Percentiles rank a stretch among this genome's conserved stretches.
Evolutionary conservation across 352 stramenopile genomes (phyloP).

Genomic region (Phytophthora sp.): DNA sequence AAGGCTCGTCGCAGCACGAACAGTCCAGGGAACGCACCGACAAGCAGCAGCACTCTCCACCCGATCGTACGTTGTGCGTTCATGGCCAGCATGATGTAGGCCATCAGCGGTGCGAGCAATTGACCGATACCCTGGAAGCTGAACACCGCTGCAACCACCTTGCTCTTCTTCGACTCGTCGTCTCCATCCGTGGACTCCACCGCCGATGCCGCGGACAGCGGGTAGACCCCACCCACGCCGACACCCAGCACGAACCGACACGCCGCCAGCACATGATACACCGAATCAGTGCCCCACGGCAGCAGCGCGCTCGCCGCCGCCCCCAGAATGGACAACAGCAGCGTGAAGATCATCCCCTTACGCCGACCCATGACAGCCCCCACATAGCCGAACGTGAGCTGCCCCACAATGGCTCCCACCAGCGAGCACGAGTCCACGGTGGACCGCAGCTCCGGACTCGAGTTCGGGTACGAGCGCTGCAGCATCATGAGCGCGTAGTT

Average conservation of each 20-base stretch:
- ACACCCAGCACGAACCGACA: constrained; percentile 80
- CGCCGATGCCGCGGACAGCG: constrained; percentile 75
- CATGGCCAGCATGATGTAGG: constrained; percentile 62
- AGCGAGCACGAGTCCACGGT: constrained; percentile 76
- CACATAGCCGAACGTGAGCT: constrained; percentile 84
- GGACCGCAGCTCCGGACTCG: constrained; percentile 59
- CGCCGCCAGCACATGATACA: constrained; percentile 70
- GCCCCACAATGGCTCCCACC: constrained; percentile 77
- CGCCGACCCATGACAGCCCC: constrained; percentile 67
- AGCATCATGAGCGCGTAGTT: constrained; percentile 74
- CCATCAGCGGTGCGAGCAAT: constrained; percentile 60
- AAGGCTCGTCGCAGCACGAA: constrained; percentile 64
- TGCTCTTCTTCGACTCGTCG: constrained; percentile 63
- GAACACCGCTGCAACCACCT: constrained; percentile 67
- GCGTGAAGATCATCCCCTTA: constrained; percentile 80
- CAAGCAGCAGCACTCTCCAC: constrained; percentile 62
- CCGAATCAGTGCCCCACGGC: constrained; percentile 54
- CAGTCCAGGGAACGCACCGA: constrained; percentile 60
- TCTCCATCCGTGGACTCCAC: constrained; percentile 48
- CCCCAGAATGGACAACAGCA: constrained; percentile 72
- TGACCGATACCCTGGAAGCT: constrained; percentile 72
- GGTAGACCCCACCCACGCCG: constrained; percentile 84
- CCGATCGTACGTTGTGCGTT: constrained; percentile 38
- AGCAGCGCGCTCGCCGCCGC: constrained; percentile 60
- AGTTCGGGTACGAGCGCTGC: constrained; percentile 53